Base-by-base conservation (phyloP, 2,329 filamentous ascomycete species). In the Chrysoporthe austroafricana region DNA sequence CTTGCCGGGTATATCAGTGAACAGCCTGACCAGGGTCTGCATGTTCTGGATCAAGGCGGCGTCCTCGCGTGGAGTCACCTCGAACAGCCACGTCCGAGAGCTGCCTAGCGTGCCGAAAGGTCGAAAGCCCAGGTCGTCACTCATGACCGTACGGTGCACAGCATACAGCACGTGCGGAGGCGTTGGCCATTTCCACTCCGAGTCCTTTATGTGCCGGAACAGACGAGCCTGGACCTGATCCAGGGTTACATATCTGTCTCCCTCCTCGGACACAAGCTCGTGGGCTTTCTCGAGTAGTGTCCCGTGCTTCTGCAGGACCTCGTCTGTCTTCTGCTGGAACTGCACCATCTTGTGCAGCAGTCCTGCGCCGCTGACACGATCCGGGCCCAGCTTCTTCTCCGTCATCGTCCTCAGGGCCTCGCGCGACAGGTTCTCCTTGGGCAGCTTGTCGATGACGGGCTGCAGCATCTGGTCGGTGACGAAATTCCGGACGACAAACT, bases 101-200 rank as follows among this genome's bases (percentile, higher is more conserved):
- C 75, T 75, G 77, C 84, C 77, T 77, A 84, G 76, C 70, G 84
- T 73, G 77, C 83, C 76, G 75, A 86, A 70, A 2, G 84, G 80
- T 2, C 83, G 82, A 74, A 94, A 92, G 39, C 83, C 86, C 64
- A 88, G 82, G 9, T 89, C 87, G 68, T 89, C 84, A 52, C 84
- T 81, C 34, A 84, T 76, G 8, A 95, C 75, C 9, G 89, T 85
- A 66, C 86, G 86, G 71, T 93, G 90, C 7, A 94, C 87, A 4
- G 92, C 91, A 73, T 93, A 91, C 5, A 93, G 77, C 9, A 85
- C 83, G 39, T 82, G 73, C 0, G 83, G 71, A 0, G 83, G 78
- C 64, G 84, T 84, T 11, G 76, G 78, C 1, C 76, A 77, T 32
- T 71, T 69, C 67, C 78, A 80, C 50, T 78, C 73, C 11, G 76